These are phyloP conservation scores for Infundibulicybe gibba DNA, from an alignment of 768 basidiomycete species.

Conservation along the genomic window DNA sequence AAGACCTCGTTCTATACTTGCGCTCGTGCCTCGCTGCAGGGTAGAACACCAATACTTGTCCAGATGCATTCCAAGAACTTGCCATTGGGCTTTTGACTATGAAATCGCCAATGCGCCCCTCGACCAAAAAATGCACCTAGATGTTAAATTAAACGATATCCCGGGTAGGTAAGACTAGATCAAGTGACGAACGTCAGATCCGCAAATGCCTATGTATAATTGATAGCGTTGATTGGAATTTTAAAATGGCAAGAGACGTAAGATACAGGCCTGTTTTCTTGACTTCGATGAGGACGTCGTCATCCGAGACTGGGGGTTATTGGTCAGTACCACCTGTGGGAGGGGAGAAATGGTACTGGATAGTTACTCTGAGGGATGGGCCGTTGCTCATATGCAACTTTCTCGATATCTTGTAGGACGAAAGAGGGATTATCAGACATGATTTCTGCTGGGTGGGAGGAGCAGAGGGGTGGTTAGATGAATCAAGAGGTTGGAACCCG, in stretches of 20 bases:
- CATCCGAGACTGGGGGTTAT: conserved; percentile 47
- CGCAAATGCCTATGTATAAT: conserved; percentile 69
- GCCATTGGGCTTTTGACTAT: conserved; percentile 82
- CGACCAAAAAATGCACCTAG: conserved; percentile 75
- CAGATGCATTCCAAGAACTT: conserved; percentile 1
- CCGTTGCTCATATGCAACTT: conserved; percentile 68
- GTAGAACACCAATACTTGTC: too few species aligned
- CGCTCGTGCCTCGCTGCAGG: too few species aligned
- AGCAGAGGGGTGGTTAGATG: conserved; percentile 3
- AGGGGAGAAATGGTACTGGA: neutral
- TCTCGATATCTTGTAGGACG: conserved; percentile 65
- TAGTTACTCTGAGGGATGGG: conserved; percentile 68
- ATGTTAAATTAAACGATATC: conserved; percentile 9
- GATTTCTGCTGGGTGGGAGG: too few species aligned
- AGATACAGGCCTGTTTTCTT: conserved; percentile 77
- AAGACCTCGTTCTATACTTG: too few species aligned
- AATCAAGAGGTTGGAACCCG: too few species aligned
- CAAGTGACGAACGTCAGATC: conserved; percentile 71
- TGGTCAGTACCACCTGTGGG: neutral
- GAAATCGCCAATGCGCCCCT: conserved; percentile 79
- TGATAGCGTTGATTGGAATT: conserved; percentile 2
- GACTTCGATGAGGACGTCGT: conserved; percentile 85
- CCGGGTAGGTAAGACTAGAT: conserved; percentile 8
- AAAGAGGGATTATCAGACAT: conserved; percentile 81
- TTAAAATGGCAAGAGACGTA: conserved; percentile 1